A percentile compares a stretch with the other conserved stretches of the same genome.
phyloP scores from a whole-genome alignment of 2,329 filamentous ascomycete species.

The Aspergillus novofumigatus region DNA sequence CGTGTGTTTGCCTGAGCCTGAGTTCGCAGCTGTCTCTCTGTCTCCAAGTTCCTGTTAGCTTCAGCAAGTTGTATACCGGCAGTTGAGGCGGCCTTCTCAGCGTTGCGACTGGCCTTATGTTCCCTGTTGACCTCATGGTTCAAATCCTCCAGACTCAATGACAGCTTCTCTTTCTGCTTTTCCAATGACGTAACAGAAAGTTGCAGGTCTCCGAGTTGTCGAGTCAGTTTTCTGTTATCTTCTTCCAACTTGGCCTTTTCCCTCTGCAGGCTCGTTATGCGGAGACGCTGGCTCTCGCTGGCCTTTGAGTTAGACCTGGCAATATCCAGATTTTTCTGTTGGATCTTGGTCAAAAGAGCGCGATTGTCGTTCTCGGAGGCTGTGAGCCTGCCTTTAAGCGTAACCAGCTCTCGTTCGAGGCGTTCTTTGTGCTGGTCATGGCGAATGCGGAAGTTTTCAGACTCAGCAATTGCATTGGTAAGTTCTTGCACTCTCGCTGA shows the following conservation, averaged over 20 bases:
- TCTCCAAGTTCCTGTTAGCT: conserved; percentile 82
- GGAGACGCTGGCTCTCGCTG: conserved; percentile 74
- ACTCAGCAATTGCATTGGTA: conserved; percentile 81
- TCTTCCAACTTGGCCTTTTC: conserved; percentile 83
- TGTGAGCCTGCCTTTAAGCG: conserved; percentile 79
- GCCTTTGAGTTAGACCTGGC: conserved; percentile 83
- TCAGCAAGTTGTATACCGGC: conserved; percentile 81
- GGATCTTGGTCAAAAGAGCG: conserved; percentile 90
- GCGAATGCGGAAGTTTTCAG: conserved; percentile 80
- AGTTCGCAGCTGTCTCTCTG: conserved; percentile 76
- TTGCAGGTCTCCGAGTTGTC: conserved; percentile 82
- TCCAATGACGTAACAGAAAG: conserved; percentile 77
- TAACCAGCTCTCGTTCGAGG: conserved; percentile 83
- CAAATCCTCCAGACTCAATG: conserved; percentile 82
- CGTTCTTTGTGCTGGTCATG: conserved; percentile 94
- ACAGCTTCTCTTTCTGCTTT: conserved; percentile 90
- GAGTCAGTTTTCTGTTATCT: conserved; percentile 72
- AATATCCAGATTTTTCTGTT: conserved; percentile 96
- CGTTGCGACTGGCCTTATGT: conserved; percentile 82
- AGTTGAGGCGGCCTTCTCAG: conserved; percentile 80
- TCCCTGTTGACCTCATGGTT: conserved; percentile 89
- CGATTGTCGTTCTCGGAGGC: conserved; percentile 97
- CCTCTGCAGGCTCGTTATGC: conserved; percentile 69
- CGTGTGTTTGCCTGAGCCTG: conserved; percentile 84
- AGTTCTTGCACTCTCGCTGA: conserved; percentile 78